Percentiles rank a stretch among this genome's conserved stretches.
Conservation (phyloP, 495 filamentous ascomycete genomes). For the Chaetomium tenue region DNA sequence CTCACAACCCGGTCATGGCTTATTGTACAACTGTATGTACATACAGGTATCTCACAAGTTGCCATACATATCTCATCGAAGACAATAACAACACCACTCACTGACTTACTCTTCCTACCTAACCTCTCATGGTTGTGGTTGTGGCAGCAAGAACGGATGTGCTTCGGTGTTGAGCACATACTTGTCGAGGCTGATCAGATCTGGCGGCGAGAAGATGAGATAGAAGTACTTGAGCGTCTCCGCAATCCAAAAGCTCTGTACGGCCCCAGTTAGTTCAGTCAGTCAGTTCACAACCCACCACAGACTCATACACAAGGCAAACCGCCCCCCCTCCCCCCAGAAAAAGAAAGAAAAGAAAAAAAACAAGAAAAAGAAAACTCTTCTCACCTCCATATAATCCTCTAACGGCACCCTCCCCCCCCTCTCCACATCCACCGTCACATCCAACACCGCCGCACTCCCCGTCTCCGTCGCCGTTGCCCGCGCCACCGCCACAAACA, state of each 20-base stretch:
- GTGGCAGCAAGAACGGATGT: slow-evolving; percentile 57
- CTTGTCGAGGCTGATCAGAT: slow-evolving; percentile 67
- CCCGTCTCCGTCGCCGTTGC: slow-evolving; percentile 59
- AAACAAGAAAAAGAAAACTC: too few species aligned
- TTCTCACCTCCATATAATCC: slow-evolving; percentile 50
- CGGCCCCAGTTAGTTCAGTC: background rate
- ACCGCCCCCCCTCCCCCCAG: too few species aligned
- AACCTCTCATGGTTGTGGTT: slow-evolving; percentile 43
- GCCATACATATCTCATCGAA: too few species aligned
- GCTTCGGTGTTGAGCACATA: slow-evolving; percentile 88
- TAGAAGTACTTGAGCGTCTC: slow-evolving; percentile 64
- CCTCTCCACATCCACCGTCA: slow-evolving; percentile 25
- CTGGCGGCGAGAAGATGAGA: slow-evolving; percentile 72
- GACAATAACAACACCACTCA: background rate
- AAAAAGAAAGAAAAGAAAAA: too few species aligned
- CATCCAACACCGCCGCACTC: slow-evolving; percentile 58
- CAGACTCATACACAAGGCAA: background rate
- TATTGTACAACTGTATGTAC: too few species aligned
- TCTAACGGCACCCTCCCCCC: slow-evolving; percentile 18
- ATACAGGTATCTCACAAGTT: too few species aligned
- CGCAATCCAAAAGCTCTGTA: slow-evolving; percentile 52
- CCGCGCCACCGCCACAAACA: slow-evolving; percentile 67
- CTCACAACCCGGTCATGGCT: too few species aligned
- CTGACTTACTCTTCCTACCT: background rate
- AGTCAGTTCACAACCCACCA: background rate